Evolutionary conservation across 2,329 filamentous ascomycete genomes (phyloP), one percentile per base, ranked within the genome.

Genomic region (Lachnellula hyalina): DNA sequence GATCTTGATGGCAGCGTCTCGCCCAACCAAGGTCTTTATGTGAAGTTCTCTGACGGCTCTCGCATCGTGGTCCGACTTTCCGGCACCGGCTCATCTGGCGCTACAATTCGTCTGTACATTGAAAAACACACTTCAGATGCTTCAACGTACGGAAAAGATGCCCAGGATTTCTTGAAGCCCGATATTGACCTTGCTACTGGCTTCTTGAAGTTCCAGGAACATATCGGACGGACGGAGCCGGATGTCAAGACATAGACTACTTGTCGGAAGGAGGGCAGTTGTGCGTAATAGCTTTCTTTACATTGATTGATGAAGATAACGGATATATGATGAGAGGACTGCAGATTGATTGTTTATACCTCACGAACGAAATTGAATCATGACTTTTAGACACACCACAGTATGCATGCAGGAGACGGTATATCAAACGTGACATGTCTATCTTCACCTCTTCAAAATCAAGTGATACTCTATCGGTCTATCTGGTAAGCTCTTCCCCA

Each of bases 1-100:
- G 94, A 99, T 70, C 85, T 99, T n/a, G 94, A 99, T 68, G 94
- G 93, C 59, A 96, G 90, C 62, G 90, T 97, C 52, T 88, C 90
- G 68, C 90, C 91, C 71, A 95, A 96, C 79, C 94, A 99, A 77
- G 94, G 94, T 62, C 85, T 99, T 65, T 99, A 89, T 70, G 89
- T 92, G 71, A 89, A 89, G 73, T 97, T 97, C 74, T 90, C 91
- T 53, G 92, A 95, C 56, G 93, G 93, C 60, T 96, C 90, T 76
- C 88, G 94, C 64, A 93, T 97, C 58, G 91, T 99, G 51, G 91
- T 97, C 55, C 89, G 94, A 67, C 80, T 99, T 57, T 97, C 93
- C 1, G 94, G 94, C 49, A 99, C 94, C 19, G 94, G 94, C 62
- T 95, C 89, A 66, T 95, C 90, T 49, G 94, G 94, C 54, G 94